Evolutionary conservation across 805 yeast species (phyloP).

Genomic region (Sporopachydermia lactativora): DNA sequence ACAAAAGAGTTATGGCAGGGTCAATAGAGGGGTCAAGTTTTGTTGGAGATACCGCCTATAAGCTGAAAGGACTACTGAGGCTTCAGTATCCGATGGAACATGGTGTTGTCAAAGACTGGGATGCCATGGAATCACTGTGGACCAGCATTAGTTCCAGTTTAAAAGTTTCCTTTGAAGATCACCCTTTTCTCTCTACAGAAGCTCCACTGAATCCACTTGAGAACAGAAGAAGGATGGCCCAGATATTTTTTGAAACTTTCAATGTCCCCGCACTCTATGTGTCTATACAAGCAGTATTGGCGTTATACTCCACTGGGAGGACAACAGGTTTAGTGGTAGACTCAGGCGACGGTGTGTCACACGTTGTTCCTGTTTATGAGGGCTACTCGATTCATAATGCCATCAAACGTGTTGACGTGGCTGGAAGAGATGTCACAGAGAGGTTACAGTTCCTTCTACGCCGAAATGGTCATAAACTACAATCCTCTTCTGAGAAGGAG

Average conservation of each 20-base stretch:
- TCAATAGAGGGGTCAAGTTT: slow-evolving; percentile 51
- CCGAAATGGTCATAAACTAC: slow-evolving; percentile 46
- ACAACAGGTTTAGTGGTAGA: slow-evolving; percentile 87
- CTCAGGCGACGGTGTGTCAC: slow-evolving; percentile 88
- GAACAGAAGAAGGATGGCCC: slow-evolving; percentile 48
- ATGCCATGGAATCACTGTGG: slow-evolving; percentile 78
- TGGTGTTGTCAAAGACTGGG: slow-evolving; percentile 75
- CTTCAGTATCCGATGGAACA: slow-evolving; percentile 63
- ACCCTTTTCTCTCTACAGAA: slow-evolving; percentile 79
- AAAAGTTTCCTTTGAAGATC: slow-evolving; percentile 54
- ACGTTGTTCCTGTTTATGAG: slow-evolving; percentile 78
- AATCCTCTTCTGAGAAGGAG: slow-evolving; percentile 69
- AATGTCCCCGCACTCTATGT: slow-evolving; percentile 65
- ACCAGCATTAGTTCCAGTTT: slow-evolving; percentile 43
- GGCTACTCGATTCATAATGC: slow-evolving; percentile 73
- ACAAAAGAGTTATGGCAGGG: slow-evolving; percentile 70
- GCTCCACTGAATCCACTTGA: slow-evolving; percentile 67
- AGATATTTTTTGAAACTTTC: slow-evolving; percentile 57
- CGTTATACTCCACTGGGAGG: slow-evolving; percentile 77
- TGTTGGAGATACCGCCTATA: slow-evolving; percentile 66
- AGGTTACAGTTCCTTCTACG: slow-evolving; percentile 57
- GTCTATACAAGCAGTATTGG: slow-evolving; percentile 62
- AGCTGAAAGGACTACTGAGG: slow-evolving; percentile 60
- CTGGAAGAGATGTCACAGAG: slow-evolving; percentile 78
- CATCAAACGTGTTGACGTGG: slow-evolving; percentile 61